Percentiles rank a stretch among this genome's conserved stretches.
These are phyloP conservation scores for Guyanaporus albipodus DNA, from an alignment of 768 basidiomycete genomes.

Conservation along the genomic window DNA sequence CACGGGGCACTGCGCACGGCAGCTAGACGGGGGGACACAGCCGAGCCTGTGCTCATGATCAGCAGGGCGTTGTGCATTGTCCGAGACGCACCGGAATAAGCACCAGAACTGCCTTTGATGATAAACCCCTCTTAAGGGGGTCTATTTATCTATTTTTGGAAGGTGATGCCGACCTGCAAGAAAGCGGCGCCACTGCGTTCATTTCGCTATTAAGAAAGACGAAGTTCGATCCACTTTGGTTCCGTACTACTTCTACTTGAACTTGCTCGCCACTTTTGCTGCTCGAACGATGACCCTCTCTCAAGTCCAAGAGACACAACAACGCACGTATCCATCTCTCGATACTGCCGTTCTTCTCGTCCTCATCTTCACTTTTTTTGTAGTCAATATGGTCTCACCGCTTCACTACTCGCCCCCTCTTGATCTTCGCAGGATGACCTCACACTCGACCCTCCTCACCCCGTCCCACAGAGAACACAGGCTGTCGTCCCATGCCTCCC, in stretches of 20 bases:
- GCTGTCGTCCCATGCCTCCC: slow-evolving; percentile 43
- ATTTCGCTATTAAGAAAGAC: slow-evolving; percentile 23
- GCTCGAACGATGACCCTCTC: slow-evolving; percentile 12
- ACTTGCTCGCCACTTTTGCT: neutral
- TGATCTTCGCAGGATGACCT: slow-evolving; percentile 57
- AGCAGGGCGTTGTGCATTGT: no score
- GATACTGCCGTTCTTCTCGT: neutral
- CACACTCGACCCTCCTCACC: slow-evolving; percentile 41
- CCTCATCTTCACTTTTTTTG: neutral
- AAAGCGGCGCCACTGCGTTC: slow-evolving; percentile 19
- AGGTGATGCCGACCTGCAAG: no score
- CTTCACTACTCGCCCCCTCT: slow-evolving; percentile 32
- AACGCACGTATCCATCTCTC: slow-evolving; percentile 11
- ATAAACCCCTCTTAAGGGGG: no score
- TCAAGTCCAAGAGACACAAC: slow-evolving; percentile 16
- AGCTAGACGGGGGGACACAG: no score
- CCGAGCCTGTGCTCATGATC: no score
- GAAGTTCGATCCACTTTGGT: slow-evolving; percentile 13
- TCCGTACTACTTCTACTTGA: slow-evolving; percentile 7
- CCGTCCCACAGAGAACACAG: slow-evolving; percentile 37
- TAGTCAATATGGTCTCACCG: slow-evolving; percentile 17
- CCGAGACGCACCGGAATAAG: no score
- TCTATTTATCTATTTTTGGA: no score
- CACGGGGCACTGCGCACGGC: no score
- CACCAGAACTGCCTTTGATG: no score